Conservation (phyloP, 163 green algal genomes). For the Chlamydomonas reinhardtii region DNA sequence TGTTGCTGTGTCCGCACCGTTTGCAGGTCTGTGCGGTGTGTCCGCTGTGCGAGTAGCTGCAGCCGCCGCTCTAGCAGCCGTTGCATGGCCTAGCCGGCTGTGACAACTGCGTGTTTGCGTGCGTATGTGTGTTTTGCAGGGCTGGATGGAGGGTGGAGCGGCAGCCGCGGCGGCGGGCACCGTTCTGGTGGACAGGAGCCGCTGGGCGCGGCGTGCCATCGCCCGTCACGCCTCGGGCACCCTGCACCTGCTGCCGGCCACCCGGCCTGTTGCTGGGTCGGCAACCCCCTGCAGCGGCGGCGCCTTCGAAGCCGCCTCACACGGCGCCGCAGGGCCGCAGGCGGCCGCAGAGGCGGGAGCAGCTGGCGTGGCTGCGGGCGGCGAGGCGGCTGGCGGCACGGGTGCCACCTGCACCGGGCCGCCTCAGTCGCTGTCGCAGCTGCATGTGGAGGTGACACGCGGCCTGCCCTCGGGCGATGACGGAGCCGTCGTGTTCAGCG, state of each 20-base stretch:
- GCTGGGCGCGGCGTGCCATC: slow-evolving; percentile 27
- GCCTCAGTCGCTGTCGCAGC: background rate
- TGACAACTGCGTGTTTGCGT: too few relatives aligned
- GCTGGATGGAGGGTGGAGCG: background rate
- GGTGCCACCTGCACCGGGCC: background rate
- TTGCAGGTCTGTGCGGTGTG: too few relatives aligned
- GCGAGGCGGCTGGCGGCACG: background rate
- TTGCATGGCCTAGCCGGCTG: too few relatives aligned
- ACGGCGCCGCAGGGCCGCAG: background rate
- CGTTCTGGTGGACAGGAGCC: background rate
- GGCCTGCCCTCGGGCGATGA: slow-evolving; percentile 2
- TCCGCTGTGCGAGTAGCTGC: too few relatives aligned
- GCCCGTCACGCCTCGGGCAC: background rate
- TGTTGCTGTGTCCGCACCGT: too few relatives aligned
- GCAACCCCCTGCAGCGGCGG: background rate
- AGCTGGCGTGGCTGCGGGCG: background rate
- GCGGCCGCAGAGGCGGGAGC: background rate
- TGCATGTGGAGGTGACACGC: slow-evolving; percentile 14
- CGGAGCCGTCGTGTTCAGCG: background rate
- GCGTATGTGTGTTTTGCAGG: background rate
- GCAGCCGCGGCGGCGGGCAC: too few relatives aligned
- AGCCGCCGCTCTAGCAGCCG: too few relatives aligned
- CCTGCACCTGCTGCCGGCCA: slow-evolving; percentile 19
- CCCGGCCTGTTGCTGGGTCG: background rate
- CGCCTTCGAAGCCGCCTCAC: background rate